A percentile compares a stretch with the other conserved stretches of the same genome.
Conservation (phyloP, 805 yeast genomes). For the Maudiozyma serrabonitensis region DNA sequence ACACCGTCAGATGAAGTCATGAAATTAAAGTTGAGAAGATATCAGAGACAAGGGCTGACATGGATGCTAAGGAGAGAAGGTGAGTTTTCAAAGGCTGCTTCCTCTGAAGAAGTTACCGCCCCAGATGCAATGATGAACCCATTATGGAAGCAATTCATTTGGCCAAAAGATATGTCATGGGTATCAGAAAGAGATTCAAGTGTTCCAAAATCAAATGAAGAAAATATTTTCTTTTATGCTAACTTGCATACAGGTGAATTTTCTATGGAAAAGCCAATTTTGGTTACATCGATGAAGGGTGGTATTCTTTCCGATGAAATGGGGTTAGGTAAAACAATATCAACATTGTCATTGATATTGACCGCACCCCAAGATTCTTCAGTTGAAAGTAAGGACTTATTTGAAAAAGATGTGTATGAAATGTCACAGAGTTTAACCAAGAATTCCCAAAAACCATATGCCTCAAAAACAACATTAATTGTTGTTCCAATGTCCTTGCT, state of each 20-base stretch:
- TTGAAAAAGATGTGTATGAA: constrained; percentile 2
- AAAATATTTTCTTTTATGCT: constrained; percentile 46
- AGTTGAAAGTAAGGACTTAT: constrained; percentile 6
- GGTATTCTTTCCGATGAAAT: constrained; percentile 93
- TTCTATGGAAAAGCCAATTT: constrained; percentile 53
- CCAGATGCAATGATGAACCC: constrained; percentile 59
- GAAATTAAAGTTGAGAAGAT: constrained; percentile 51
- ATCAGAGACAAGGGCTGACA: constrained; percentile 76
- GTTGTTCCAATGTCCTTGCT: constrained; percentile 85
- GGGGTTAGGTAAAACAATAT: constrained; percentile 93
- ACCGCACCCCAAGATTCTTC: constrained; percentile 47
- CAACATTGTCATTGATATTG: constrained; percentile 64
- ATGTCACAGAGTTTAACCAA: background rate
- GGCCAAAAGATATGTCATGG: constrained; percentile 53
- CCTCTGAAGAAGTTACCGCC: constrained; percentile 18
- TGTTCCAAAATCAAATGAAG: background rate
- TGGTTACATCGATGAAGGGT: constrained; percentile 55
- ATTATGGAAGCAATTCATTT: constrained; percentile 66
- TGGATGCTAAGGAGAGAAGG: constrained; percentile 85
- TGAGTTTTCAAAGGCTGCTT: constrained; percentile 34
- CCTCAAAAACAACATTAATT: constrained; percentile 62
- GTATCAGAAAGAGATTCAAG: constrained; percentile 17
- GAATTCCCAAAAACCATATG: constrained; percentile 35
- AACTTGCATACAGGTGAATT: constrained; percentile 76
- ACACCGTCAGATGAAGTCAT: constrained; percentile 44